Conservation (phyloP, 352 stramenopile species). For the Phytophthora uliginosa region DNA sequence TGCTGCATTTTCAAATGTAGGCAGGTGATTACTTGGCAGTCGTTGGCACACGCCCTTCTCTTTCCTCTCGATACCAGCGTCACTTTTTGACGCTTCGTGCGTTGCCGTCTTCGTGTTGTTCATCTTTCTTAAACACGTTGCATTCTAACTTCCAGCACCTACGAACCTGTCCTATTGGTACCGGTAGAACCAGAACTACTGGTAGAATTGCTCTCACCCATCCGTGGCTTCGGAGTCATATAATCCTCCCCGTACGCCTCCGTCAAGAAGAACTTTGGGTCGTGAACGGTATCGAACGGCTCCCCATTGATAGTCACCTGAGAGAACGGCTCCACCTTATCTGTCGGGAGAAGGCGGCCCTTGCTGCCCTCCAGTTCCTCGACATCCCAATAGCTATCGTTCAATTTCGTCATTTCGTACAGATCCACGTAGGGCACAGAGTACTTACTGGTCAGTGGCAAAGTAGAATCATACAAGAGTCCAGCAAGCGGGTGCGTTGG, state of each 20-base stretch:
- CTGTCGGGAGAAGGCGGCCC: conserved; percentile 16
- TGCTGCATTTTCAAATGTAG: too few relatives aligned
- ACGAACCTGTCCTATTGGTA: neutral
- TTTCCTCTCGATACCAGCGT: too few relatives aligned
- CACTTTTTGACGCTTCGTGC: too few relatives aligned
- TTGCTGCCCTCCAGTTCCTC: conserved; percentile 28
- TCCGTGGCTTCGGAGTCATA: conserved; percentile 32
- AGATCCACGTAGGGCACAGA: conserved; percentile 47
- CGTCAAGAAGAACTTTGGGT: conserved; percentile 41
- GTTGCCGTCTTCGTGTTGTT: neutral
- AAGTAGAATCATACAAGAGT: conserved; percentile 41
- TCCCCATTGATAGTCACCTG: conserved; percentile 37
- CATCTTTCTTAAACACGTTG: neutral
- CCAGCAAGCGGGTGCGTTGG: conserved; percentile 46
- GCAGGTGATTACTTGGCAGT: too few relatives aligned
- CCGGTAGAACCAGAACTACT: neutral
- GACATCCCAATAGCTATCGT: conserved; percentile 29
- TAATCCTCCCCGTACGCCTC: conserved; percentile 44
- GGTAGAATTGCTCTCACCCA: neutral
- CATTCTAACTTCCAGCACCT: neutral
- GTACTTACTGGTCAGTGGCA: conserved; percentile 11
- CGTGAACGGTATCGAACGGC: conserved; percentile 41
- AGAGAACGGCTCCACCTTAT: conserved; percentile 33
- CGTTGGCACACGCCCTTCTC: too few relatives aligned
- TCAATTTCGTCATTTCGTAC: conserved; percentile 33